Evolutionary conservation across 2,329 filamentous ascomycete genomes (phyloP).

Genomic region (Trichoderma oligosporum): DNA sequence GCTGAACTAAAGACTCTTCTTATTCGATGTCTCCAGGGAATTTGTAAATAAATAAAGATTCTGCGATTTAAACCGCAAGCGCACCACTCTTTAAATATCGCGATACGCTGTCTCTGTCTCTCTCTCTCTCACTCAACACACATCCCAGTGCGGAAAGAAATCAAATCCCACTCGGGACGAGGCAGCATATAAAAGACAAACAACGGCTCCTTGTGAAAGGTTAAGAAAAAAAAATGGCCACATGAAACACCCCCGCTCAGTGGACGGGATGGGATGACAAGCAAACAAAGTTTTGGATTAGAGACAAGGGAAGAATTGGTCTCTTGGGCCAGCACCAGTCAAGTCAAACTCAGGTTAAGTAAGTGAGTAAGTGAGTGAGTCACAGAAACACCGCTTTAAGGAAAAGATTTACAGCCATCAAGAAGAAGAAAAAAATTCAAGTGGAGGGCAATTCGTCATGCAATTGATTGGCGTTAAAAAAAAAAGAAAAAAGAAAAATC

Average conservation of each 20-base stretch:
- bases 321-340: not conserved
- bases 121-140: no score
- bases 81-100: slow-evolving; percentile 5
- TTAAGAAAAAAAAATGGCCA: not conserved
- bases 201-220: not conserved
- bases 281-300: not conserved
- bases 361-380: slow-evolving; percentile 9
- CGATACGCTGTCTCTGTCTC: slow-evolving; percentile 2
- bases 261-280: not conserved
- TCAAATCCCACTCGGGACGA: not conserved
- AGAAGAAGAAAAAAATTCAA: not conserved
- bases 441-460: not conserved
- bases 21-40: no score
- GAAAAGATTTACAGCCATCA: slow-evolving; percentile 1
- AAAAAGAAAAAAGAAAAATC: not conserved
- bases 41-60: no score
- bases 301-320: not conserved
- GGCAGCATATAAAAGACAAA: not conserved
- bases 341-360: no score
- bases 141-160: not conserved
- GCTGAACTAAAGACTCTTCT: no score
- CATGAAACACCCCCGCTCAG: slow-evolving; percentile 1
- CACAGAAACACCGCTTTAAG: slow-evolving; percentile 1
- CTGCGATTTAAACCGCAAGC: no score
- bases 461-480: slow-evolving; percentile 1